These are phyloP conservation scores for Salvia splendens DNA, from an alignment of 257 asterid genomes.

Conservation along the genomic window DNA sequence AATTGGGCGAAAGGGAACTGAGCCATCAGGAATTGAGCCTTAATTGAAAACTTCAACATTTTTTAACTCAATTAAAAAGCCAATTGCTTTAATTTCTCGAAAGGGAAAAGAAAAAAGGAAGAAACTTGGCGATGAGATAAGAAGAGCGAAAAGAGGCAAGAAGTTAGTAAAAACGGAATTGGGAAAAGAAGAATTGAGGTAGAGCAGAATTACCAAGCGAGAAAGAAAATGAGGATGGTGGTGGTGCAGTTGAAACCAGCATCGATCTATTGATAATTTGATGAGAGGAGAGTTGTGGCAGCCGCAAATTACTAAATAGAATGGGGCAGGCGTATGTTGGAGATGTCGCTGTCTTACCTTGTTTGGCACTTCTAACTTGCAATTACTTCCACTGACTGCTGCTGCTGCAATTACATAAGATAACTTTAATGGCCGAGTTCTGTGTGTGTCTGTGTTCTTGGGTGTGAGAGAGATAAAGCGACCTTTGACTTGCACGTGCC, in stretches of 20 bases:
- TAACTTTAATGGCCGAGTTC: neutral
- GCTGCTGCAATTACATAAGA: conserved; percentile 13
- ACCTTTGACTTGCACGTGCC: conserved; percentile 29
- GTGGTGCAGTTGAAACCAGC: conserved; percentile 35
- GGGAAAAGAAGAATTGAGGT: neutral
- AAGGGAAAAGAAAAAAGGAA: neutral
- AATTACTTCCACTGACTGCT: conserved; percentile 34
- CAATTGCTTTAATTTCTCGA: neutral
- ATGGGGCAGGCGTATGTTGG: conserved; percentile 15
- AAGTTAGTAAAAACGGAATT: neutral
- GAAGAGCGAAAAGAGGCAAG: neutral
- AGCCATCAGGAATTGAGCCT: neutral
- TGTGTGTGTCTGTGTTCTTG: neutral
- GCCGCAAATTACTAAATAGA: conserved; percentile 17
- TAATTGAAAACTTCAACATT: neutral
- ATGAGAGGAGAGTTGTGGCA: conserved; percentile 11
- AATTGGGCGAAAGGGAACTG: neutral
- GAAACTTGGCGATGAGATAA: neutral
- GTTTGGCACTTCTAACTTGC: conserved; percentile 21
- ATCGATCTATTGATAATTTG: conserved; percentile 27
- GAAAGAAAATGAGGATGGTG: conserved; percentile 35
- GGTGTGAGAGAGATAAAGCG: neutral
- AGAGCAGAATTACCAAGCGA: conserved; percentile 21
- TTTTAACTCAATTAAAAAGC: neutral
- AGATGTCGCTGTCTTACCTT: conserved; percentile 22